These are phyloP conservation scores for Heteromeles arbutifolia DNA, from an alignment of 306 rosid genomes.

Conservation along the genomic window DNA sequence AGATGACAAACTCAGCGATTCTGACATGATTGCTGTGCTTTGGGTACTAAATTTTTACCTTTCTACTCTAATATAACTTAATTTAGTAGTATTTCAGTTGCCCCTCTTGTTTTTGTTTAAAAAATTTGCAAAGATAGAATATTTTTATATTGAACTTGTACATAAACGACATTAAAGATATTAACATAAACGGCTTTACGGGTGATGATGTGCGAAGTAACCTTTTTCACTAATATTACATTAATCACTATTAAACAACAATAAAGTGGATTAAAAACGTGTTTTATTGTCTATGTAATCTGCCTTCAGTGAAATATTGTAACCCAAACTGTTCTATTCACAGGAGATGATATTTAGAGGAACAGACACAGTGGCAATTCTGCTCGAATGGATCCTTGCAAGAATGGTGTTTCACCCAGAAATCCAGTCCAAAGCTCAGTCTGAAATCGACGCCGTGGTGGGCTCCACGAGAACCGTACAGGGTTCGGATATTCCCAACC, in stretches of 20 bases:
- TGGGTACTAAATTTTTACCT: conserved; percentile 17
- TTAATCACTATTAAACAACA: background rate
- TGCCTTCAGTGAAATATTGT: background rate
- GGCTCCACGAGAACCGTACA: conserved; percentile 5
- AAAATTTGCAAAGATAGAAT: too few relatives aligned
- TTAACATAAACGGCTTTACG: too few relatives aligned
- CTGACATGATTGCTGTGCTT: conserved; percentile 40
- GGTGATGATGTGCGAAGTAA: too few relatives aligned
- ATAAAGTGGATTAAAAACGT: background rate
- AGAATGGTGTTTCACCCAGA: conserved; percentile 36
- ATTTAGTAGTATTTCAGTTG: background rate
- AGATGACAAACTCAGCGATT: conserved; percentile 20
- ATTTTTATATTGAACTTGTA: too few relatives aligned
- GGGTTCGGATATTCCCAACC: conserved; percentile 25
- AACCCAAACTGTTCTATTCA: background rate
- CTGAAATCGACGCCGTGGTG: conserved; percentile 23
- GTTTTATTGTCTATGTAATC: background rate
- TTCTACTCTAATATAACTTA: background rate
- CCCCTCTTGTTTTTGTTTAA: background rate
- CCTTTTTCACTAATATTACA: too few relatives aligned
- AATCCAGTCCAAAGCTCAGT: conserved; percentile 26
- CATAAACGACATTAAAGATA: too few relatives aligned
- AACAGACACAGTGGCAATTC: conserved; percentile 39
- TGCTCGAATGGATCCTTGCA: conserved; percentile 37
- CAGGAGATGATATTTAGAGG: conserved; percentile 53